Base-by-base conservation (phyloP, 768 basidiomycete species). In the Tylopilus sp. region DNA sequence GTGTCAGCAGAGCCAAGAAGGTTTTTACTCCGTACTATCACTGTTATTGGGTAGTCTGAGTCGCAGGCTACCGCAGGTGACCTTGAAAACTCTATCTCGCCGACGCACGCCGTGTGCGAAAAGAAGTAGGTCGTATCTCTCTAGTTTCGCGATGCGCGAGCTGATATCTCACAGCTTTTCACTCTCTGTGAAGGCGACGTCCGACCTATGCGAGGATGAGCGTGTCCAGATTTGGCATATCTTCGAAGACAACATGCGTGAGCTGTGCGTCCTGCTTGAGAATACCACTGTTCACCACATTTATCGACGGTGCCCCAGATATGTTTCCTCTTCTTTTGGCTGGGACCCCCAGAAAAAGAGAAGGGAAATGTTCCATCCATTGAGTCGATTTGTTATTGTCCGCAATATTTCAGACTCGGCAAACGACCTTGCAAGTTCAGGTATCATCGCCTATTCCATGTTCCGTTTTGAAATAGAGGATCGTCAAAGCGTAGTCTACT, bases 391-490 rank as follows among this genome's bases (percentile, higher is more conserved):
- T 64, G 63, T 89, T 49, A 53, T 88, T 22, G 72, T 78, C 8
- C 54, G 47, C 24, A 56, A 50, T 24, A 16, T 40, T 26, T 55
- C 62, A 21, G 53, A 40, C 50, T 61, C 22, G 52, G 16, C 54
- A 34, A 28, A 22, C 57, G 58, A 46, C 58, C 52, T 13, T 34
- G 17, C 41, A 36, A 38, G 30, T 45, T 77, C 24, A 55, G 72
- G 49, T 5, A 17, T 72, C 3, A 46, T 70, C 17, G 79, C 74
- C 10, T 80, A 72, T 60, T 58, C 76, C 16, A 81, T 82, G 71
- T 91, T 92, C 64, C 81, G 89, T 2, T 92, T 92, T 54, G 89
- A 91, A 50, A 63, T 72, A 26, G 91, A 92, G 57, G 75, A 81
- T 10, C 73, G 72, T 6, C 75, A 81, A 54, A 70, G 82, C 51